Base-by-base conservation (phyloP, 192 early-diverging fungal species). In the Spinellus fusiger region DNA sequence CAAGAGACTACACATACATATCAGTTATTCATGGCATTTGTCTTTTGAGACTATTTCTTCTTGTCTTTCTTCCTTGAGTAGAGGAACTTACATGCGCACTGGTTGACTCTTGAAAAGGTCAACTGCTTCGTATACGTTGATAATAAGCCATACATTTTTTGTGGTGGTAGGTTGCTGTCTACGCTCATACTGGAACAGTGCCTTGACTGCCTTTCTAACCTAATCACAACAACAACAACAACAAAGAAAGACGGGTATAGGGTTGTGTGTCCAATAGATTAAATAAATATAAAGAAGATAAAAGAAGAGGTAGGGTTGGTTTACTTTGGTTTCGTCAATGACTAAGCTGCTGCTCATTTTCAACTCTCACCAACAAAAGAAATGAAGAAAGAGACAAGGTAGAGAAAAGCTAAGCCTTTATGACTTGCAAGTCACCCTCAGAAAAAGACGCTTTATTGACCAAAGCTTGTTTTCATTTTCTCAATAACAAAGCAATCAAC, bases 1-100 rank as follows among this genome's bases (percentile, higher is more conserved):
- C 31, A 96, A 77, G 23, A 54, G 47, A 35, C 65, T 66, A 25
- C 4, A 1, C 5, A n/a, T 26, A 20, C 16, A 44, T 37, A 37
- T 37, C 35, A 37, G 5, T 9, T 37, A 37, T 37, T 37, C 13
- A 9, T 9, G 13, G 35, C 35, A 37, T 9, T 37, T 37, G 13
- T 57, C 16, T 16, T 15, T 57, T 23, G 15, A n/a, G 15, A 3
- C 26, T 0, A 23, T 16, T 27, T 38, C 25, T 57, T 46, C 16
- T 48, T 25, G 20, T 33, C 40, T 35, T 27, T 4, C 1, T 0
- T 38, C 12, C 3, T 6, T 32, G 1, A 16, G 12, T 22, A 9
- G 4, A 28, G 51, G 25, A 10, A 56, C 49, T 32, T 66, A 66
- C 64, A 66, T 58, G 23, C 35, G 26, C 5, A 28, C 25, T 25